Percentiles rank a stretch among this genome's conserved stretches.
Evolutionary conservation across 805 yeast genomes (phyloP).

Genomic region (Candida jianshihensis): DNA sequence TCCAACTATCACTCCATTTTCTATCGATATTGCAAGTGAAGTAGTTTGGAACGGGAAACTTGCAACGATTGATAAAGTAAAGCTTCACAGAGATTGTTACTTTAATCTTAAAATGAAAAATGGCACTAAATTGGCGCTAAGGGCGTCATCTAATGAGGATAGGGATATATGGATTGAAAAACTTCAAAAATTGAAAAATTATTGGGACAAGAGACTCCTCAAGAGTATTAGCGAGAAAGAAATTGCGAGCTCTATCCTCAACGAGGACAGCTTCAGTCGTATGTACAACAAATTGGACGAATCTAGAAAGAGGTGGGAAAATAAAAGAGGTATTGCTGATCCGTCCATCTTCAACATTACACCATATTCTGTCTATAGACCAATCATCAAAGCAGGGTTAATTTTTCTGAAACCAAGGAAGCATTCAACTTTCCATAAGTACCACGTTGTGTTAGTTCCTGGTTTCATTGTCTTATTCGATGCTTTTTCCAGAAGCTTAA

Average conservation of each 20-base stretch:
- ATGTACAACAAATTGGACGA: too few relatives aligned
- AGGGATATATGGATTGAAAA: constrained; percentile 65
- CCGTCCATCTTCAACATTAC: constrained; percentile 48
- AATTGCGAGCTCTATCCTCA: too few relatives aligned
- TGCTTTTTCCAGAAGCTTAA: constrained; percentile 38
- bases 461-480: constrained; percentile 58
- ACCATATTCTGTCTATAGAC: constrained; percentile 49
- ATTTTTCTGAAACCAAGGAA: constrained; percentile 65
- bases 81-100: constrained; percentile 35
- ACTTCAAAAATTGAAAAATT: constrained; percentile 36
- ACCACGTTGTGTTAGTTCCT: constrained; percentile 60
- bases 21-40: constrained; percentile 24
- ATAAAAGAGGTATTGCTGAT: constrained; percentile 46
- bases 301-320: constrained; percentile 44
- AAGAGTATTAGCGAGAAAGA: too few relatives aligned
- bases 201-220: constrained; percentile 65
- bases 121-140: constrained; percentile 41
- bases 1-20: constrained; percentile 15
- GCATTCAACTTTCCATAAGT: constrained; percentile 57
- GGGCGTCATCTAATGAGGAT: constrained; percentile 42
- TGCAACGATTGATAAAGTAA: constrained; percentile 17
- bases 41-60: constrained; percentile 22
- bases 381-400: constrained; percentile 57
- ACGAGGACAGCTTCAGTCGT: too few relatives aligned
- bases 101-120: constrained; percentile 45